phyloP scores from a whole-genome alignment of 1,139 yeast species.

The Suhomyces coccinellae region DNA sequence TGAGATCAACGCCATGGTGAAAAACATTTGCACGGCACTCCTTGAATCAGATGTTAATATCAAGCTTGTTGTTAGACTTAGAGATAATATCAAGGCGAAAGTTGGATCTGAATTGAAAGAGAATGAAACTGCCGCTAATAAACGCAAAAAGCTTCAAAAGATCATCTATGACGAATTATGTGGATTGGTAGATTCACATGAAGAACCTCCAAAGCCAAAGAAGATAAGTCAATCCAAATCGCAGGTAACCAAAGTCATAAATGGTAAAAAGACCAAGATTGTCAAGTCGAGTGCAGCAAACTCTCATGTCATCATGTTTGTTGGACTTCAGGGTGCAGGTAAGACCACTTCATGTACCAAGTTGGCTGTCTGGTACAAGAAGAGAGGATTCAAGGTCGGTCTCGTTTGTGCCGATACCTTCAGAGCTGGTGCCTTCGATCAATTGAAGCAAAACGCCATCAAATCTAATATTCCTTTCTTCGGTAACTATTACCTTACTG shows the following conservation, averaged over 20 bases:
- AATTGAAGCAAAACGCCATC: slow-evolving; percentile 94
- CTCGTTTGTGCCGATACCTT: slow-evolving; percentile 98
- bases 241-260: slow-evolving; percentile 22
- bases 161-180: slow-evolving; percentile 92
- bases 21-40: slow-evolving; percentile 86
- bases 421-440: slow-evolving; percentile 99
- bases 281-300: slow-evolving; percentile 23
- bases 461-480: slow-evolving; percentile 92
- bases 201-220: slow-evolving; percentile 80
- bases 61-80: slow-evolving; percentile 71
- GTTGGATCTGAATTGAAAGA: slow-evolving; percentile 53
- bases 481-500: slow-evolving; percentile 94
- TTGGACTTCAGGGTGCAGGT: slow-evolving; percentile 98
- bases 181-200: slow-evolving; percentile 69
- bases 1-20: slow-evolving; percentile 58
- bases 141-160: slow-evolving; percentile 81
- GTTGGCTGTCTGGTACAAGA: slow-evolving; percentile 89
- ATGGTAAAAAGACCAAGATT: slow-evolving; percentile 34
- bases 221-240: slow-evolving; percentile 37
- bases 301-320: slow-evolving; percentile 83
- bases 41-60: slow-evolving; percentile 92
- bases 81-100: slow-evolving; percentile 68
- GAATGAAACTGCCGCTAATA: slow-evolving; percentile 57
- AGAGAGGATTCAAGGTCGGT: slow-evolving; percentile 93
- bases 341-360: slow-evolving; percentile 97